Evolutionary conservation across 306 rosid species (phyloP), one percentile per base, ranked within the genome.

Genomic region (Cucurbita ficifolia): DNA sequence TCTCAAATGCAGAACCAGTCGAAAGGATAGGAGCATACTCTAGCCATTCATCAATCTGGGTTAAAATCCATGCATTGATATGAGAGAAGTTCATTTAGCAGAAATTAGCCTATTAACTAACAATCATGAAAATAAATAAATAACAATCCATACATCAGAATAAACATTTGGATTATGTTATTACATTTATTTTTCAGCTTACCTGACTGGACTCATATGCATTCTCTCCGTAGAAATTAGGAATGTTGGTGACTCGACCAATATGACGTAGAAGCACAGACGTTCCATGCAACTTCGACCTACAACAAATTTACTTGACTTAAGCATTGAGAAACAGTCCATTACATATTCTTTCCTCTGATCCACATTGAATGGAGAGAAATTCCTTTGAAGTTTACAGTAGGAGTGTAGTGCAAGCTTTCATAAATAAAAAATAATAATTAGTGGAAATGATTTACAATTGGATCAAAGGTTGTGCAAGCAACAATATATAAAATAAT

Each of bases 1-100:
- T 85, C 84, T 90, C 99, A 80, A 94, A 89, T 46, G 96, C 84
- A 71, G 99, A 82, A 73, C 99, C 97, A 4, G 82, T 80, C 10
- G 86, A 90, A 33, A 94, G 76, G 73, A 76, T 63, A 49, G 94
- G 88, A 72, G 96, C 91, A 67, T 80, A 87, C 68, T 94, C 99
- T 68, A 94, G 79, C 96, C 91, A 87, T 67, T 87, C 92, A 56
- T 84, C 96, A 83, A 91, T 85, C 99, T 89, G 81, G 70, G 48
- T 48, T 33, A 61, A 29, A 35, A 40, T 57, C 38, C 39, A 46
- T 11, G 38, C 14, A 46, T 69, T 68, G 3, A 14, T 29, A 48
- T 48, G 50, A 67, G 13, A 19, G 38, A 39, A 65, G 16, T 11
- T 65, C 72, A 45, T 6, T 67, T 22, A 42, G 42, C 35, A 64